phyloP scores from a whole-genome alignment of 108 stramenopile species.

The Cyclotella kingstonii region DNA sequence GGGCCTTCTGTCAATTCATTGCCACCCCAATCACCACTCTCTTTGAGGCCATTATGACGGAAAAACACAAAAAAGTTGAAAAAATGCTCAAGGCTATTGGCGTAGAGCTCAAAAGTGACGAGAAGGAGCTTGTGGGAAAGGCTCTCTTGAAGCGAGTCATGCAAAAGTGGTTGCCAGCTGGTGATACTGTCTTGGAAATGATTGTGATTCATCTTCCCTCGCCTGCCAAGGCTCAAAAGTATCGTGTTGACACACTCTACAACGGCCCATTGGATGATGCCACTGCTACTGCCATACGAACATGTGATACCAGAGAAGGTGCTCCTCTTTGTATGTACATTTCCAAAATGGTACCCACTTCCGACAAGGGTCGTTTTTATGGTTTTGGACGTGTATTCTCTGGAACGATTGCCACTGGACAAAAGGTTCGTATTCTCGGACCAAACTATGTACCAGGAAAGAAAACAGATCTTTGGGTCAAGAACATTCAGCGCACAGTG shows the following conservation, averaged over 20 bases:
- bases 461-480: conserved; percentile 99
- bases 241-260: conserved; percentile 98
- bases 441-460: conserved; percentile 99
- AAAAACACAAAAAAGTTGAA: conserved; percentile 97
- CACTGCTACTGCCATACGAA: conserved; percentile 96
- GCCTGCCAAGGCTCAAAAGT: conserved; percentile 92
- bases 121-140: conserved; percentile 97
- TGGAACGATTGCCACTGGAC: conserved; percentile 98
- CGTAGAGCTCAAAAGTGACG: conserved; percentile 94
- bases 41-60: conserved; percentile 98
- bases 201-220: conserved; percentile 99
- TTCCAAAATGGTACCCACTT: conserved; percentile 99
- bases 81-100: conserved; percentile 99
- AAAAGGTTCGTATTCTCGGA: conserved; percentile 99
- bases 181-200: conserved; percentile 99
- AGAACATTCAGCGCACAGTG: conserved; percentile 99
- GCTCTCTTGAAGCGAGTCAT: conserved; percentile 99
- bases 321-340: conserved; percentile 99
- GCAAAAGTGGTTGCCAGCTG: conserved; percentile 99
- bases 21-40: conserved; percentile 97
- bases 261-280: conserved; percentile 99
- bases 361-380: conserved; percentile 99
- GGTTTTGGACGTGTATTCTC: conserved; percentile 99
- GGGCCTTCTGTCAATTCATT: conserved; percentile 99
- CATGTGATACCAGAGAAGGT: conserved; percentile 93